These are phyloP conservation scores for Phaeotremella fagi DNA, from an alignment of 768 basidiomycete genomes.

Conservation along the genomic window DNA sequence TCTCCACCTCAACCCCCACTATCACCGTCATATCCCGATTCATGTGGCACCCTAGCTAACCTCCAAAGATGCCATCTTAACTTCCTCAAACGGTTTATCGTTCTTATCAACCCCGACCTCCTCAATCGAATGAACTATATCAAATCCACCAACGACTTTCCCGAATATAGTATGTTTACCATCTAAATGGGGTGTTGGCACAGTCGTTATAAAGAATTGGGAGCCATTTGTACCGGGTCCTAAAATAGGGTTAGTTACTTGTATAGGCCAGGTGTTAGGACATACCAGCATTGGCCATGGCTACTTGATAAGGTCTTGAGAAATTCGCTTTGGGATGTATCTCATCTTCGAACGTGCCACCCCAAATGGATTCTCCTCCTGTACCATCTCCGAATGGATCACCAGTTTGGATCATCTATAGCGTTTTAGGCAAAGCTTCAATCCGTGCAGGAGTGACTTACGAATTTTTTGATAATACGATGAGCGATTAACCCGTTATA, in stretches of 20 bases:
- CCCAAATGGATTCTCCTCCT: slow-evolving; percentile 92
- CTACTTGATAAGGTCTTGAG: slow-evolving; percentile 93
- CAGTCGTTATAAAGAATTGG: slow-evolving; percentile 97
- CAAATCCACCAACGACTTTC: slow-evolving; percentile 75
- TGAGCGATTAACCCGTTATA: slow-evolving; percentile 94
- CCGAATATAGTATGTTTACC: slow-evolving; percentile 69
- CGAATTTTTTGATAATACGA: slow-evolving; percentile 93
- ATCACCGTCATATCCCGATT: background rate
- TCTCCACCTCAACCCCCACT: background rate
- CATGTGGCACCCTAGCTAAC: slow-evolving; percentile 1
- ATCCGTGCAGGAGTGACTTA: slow-evolving; percentile 29
- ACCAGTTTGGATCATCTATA: slow-evolving; percentile 64
- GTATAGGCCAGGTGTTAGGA: background rate
- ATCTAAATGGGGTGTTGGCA: slow-evolving; percentile 87
- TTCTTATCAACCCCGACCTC: slow-evolving; percentile 49
- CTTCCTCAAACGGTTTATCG: slow-evolving; percentile 89
- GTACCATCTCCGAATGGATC: slow-evolving; percentile 85
- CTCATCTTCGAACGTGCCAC: slow-evolving; percentile 93
- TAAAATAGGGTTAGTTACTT: slow-evolving; percentile 1
- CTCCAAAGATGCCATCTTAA: slow-evolving; percentile 61
- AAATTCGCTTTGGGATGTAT: slow-evolving; percentile 83
- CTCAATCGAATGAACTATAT: slow-evolving; percentile 86
- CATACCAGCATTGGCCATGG: slow-evolving; percentile 59
- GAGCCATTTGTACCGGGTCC: slow-evolving; percentile 88
- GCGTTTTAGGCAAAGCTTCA: slow-evolving; percentile 5